Conservation (phyloP, 2,329 filamentous ascomycete genomes). For the Cadophora malorum region DNA sequence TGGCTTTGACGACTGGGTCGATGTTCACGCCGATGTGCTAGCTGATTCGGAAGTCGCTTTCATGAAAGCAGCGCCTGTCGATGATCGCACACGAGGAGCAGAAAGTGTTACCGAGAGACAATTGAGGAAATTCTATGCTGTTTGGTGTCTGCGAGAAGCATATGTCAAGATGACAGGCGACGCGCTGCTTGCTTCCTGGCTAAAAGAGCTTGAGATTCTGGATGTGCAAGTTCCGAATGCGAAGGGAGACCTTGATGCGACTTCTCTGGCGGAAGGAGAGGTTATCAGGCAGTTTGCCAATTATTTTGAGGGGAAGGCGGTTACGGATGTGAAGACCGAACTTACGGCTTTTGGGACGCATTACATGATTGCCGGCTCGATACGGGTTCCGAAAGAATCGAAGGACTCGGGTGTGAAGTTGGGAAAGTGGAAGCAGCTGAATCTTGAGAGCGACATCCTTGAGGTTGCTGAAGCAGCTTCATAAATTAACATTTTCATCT, state of each 20-base stretch:
- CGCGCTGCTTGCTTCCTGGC: slow-evolving; percentile 75
- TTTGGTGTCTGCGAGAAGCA: slow-evolving; percentile 81
- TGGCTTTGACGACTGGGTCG: slow-evolving; percentile 72
- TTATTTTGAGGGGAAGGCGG: slow-evolving; percentile 36
- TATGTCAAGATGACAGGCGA: slow-evolving; percentile 86
- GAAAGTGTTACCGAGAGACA: slow-evolving; percentile 60
- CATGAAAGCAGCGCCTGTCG: slow-evolving; percentile 56
- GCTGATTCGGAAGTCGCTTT: slow-evolving; percentile 64
- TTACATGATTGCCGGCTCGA: slow-evolving; percentile 43
- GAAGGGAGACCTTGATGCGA: slow-evolving; percentile 15
- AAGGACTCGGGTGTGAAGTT: slow-evolving; percentile 24
- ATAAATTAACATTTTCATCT: not conserved
- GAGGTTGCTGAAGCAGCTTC: slow-evolving; percentile 33
- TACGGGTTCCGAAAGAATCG: slow-evolving; percentile 27
- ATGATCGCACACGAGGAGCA: slow-evolving; percentile 29
- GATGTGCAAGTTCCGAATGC: slow-evolving; percentile 52
- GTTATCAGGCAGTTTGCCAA: slow-evolving; percentile 35
- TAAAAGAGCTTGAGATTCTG: slow-evolving; percentile 72
- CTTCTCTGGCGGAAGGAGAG: slow-evolving; percentile 37
- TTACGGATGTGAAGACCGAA: slow-evolving; percentile 43
- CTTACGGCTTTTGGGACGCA: slow-evolving; percentile 39
- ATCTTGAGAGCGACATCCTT: slow-evolving; percentile 40
- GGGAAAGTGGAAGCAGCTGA: slow-evolving; percentile 33
- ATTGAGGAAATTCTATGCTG: slow-evolving; percentile 74
- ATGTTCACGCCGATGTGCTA: slow-evolving; percentile 76